Evolutionary conservation across 2,329 filamentous ascomycete species (phyloP).

Genomic region (Fusarium luffae): DNA sequence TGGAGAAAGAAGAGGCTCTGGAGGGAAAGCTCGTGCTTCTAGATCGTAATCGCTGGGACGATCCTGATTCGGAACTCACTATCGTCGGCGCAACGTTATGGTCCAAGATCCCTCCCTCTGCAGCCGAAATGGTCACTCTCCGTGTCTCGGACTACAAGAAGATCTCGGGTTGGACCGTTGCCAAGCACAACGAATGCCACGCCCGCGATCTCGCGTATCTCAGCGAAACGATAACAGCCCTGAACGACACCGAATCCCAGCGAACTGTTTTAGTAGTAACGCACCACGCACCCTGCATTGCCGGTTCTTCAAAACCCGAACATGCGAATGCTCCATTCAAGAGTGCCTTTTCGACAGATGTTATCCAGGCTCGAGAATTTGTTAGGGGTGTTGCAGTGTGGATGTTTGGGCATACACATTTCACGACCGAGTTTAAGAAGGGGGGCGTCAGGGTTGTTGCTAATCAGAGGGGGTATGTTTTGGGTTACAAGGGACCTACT

Average conservation of each 20-base stretch:
- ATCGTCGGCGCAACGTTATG: constrained; percentile 69
- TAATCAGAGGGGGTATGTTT: constrained; percentile 59
- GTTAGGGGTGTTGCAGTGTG: constrained; percentile 51
- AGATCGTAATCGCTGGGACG: constrained; percentile 54
- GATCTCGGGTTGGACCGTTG: constrained; percentile 63
- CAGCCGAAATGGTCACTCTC: constrained; percentile 52
- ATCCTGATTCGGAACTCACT: constrained; percentile 56
- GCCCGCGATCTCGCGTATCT: constrained; percentile 63
- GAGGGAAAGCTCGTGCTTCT: constrained; percentile 56
- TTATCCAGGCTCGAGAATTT: constrained; percentile 48
- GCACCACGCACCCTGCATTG: constrained; percentile 66
- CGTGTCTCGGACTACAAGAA: constrained; percentile 65
- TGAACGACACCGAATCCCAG: constrained; percentile 32
- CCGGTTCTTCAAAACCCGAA: constrained; percentile 60
- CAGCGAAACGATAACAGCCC: constrained; percentile 49
- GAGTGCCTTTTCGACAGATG: constrained; percentile 65
- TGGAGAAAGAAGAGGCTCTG: constrained; percentile 54
- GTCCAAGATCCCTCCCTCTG: constrained; percentile 59
- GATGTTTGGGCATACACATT: constrained; percentile 64
- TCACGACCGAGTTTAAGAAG: constrained; percentile 51
- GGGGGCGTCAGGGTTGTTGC: constrained; percentile 54
- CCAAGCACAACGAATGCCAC: constrained; percentile 61
- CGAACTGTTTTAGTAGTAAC: constrained; percentile 61
- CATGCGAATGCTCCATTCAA: constrained; percentile 59
- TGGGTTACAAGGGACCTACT: constrained; percentile 42